These are phyloP conservation scores for Metschnikowia lunata DNA, from an alignment of 805 yeast genomes.

Conservation along the genomic window DNA sequence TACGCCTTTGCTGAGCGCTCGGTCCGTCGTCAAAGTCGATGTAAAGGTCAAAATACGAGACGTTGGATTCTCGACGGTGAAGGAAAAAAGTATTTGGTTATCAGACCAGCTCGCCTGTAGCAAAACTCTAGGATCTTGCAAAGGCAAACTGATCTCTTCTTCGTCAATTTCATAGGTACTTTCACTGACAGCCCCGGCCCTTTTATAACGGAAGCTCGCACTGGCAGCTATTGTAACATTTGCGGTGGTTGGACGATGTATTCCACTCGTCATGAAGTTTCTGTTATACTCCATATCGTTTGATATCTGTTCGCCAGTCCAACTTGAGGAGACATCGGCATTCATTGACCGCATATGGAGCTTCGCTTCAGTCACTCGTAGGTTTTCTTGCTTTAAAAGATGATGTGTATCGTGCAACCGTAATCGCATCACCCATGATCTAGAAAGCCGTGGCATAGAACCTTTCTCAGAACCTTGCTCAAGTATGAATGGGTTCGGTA, in stretches of 20 bases:
- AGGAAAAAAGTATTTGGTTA: constrained; percentile 32
- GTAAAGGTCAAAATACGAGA: constrained; percentile 62
- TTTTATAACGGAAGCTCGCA: constrained; percentile 13
- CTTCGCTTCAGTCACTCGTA: constrained; percentile 17
- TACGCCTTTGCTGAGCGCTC: constrained; percentile 10
- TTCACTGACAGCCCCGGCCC: constrained; percentile 10
- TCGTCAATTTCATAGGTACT: constrained; percentile 33
- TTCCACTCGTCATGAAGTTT: constrained; percentile 33
- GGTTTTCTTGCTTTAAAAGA: constrained; percentile 8
- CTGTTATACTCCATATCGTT: constrained; percentile 9
- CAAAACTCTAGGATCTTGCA: constrained; percentile 66
- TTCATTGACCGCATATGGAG: constrained; percentile 24
- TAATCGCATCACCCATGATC: constrained; percentile 27
- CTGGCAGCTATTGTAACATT: constrained; percentile 18
- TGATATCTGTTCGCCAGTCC: constrained; percentile 5
- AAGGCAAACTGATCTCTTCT: constrained; percentile 54
- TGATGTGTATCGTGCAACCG: constrained; percentile 3
- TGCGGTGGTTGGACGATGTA: constrained; percentile 37
- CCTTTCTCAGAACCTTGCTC: constrained; percentile 9
- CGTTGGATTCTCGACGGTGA: constrained; percentile 71
- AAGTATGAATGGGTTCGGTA: constrained; percentile 37
- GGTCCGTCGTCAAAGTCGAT: constrained; percentile 21
- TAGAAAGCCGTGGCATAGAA: constrained; percentile 29
- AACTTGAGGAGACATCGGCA: constrained; percentile 24
- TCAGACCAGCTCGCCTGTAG: constrained; percentile 28